Evolutionary conservation across 345 rosid species (phyloP), one percentile per base, ranked within the genome.

Genomic region (Eucalyptus erythrocorys): DNA sequence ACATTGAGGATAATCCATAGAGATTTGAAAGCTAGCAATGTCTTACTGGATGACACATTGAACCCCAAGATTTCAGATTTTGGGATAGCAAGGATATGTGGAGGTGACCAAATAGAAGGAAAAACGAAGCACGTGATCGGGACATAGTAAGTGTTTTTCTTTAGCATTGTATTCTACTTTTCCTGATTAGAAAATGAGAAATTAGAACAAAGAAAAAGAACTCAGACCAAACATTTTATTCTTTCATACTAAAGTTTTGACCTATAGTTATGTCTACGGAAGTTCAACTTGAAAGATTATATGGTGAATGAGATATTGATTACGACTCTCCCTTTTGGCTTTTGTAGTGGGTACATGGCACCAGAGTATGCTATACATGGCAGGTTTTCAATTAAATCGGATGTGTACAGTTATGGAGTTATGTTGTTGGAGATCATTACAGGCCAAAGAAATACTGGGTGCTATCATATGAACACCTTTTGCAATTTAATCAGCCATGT

Each of bases 1-100:
- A 86, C 87, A 4, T 40, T 89, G 86, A 86, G 59, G 85, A 85
- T 88, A 59, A 81, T 90, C 16, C 89, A 89, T 51, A 30, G 90
- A 48, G 92, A 91, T 81, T 12, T 89, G 81, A 86, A 91, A 87
- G 45, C 85, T 5, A 61, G 89, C 53, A 89, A 88, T 59, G 82
- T 90, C 86, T 34, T 88, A 12, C 49, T 90, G 6, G 91, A 91
- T 26, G 57, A 3, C 79, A 79, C 61, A 30, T 87, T 90, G 90
- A 48, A 87, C 30, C 89, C 92, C 4, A 89, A 82, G 87, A 91
- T 91, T 19, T 88, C 90, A 21, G 86, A 89, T 53, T 88, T 91
- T 47, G 90, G 91, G 5, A 66, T 81, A 24, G 87, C 88, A 5
- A 91, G 88, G 45, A 68, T 86, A 51, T 87, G 85, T 24, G 50